Evolutionary conservation across 1,139 yeast species (phyloP), one percentile per base, ranked within the genome.

Genomic region (Candida albicans): DNA sequence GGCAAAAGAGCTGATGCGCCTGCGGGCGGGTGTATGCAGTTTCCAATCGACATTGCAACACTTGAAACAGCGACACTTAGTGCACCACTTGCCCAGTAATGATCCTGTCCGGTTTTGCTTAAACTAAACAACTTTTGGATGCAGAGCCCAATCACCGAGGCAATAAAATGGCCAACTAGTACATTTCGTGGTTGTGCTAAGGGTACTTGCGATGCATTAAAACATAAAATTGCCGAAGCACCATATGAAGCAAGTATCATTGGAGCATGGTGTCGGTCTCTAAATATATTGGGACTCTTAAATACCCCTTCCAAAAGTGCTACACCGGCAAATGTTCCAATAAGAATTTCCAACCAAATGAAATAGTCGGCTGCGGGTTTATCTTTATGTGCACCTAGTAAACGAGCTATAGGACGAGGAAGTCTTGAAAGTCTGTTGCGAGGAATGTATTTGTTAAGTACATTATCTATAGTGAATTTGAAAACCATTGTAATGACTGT

Each of bases 1-100:
- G 89, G 87, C 8, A 84, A 61, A 25, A 84, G 58, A 0, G 90
- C 88, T 10, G 85, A 75, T 1, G 90, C 89, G 1, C 90, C 90
- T 1, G 86, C 84, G 0, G 90, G 90, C 0, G 90, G 90, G 59
- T 84, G 90, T 1, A 82, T 77, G 46, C 83, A 76, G 52, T 81
- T 81, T 7, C 73, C 60, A 0, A 82, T 53, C n/a, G 78, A 63
- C 87, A 83, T 82, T 11, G 67, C 61, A 8, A 78, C 81, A 8
- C 84, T 77, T 0, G 84, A 57, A 1, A 81, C 53, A 0, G 75
- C 85, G 6, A 82, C 85, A 42, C 83, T 68, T 30, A 84, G 58
- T 0, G 87, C 84, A 1, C 84, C 89, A 18, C 79, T 73, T 4
- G 82, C 67, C 79, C 85, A 84, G 50, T 78, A 69, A 56, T 80